These are phyloP conservation scores for Verticillium nonalfalfae DNA, from an alignment of 2,329 filamentous ascomycete species.

Conservation along the genomic window DNA sequence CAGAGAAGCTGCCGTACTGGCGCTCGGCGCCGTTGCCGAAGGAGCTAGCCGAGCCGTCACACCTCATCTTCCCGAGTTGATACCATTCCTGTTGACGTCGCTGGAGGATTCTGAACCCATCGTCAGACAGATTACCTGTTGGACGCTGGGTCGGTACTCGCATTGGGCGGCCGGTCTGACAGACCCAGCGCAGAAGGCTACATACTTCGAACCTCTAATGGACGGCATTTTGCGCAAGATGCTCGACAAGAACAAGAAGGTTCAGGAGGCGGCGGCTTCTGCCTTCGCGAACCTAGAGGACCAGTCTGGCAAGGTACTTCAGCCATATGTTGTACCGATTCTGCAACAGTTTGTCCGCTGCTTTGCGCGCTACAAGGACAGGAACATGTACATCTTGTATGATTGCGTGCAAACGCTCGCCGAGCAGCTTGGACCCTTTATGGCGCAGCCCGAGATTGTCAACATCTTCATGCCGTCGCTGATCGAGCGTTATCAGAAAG, in stretches of 20 bases:
- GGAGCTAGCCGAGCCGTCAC: constrained; percentile 87
- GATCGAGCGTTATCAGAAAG: constrained; percentile 79
- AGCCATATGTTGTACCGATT: constrained; percentile 84
- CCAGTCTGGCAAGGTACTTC: constrained; percentile 74
- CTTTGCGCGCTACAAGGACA: constrained; percentile 94
- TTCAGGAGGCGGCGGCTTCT: constrained; percentile 92
- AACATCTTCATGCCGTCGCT: constrained; percentile 87
- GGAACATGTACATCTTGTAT: constrained; percentile 98
- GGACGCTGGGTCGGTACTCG: constrained; percentile 92
- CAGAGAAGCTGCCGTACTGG: constrained; percentile 88
- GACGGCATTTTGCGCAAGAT: constrained; percentile 90
- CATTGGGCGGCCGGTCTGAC: constrained; percentile 78
- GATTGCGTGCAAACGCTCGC: constrained; percentile 97
- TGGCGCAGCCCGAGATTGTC: constrained; percentile 77
- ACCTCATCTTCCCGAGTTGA: constrained; percentile 83
- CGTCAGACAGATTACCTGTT: constrained; percentile 94
- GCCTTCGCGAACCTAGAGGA: constrained; percentile 96
- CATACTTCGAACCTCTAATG: constrained; percentile 94
- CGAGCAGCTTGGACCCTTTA: constrained; percentile 76
- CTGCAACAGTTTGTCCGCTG: constrained; percentile 87
- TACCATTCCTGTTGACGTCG: constrained; percentile 83
- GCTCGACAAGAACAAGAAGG: constrained; percentile 96
- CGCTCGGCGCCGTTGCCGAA: constrained; percentile 89
- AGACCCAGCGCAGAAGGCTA: constrained; percentile 59
- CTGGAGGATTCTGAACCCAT: constrained; percentile 82